Conservation (phyloP, 2,329 filamentous ascomycete species). For the Furcasterigmium furcatum region DNA sequence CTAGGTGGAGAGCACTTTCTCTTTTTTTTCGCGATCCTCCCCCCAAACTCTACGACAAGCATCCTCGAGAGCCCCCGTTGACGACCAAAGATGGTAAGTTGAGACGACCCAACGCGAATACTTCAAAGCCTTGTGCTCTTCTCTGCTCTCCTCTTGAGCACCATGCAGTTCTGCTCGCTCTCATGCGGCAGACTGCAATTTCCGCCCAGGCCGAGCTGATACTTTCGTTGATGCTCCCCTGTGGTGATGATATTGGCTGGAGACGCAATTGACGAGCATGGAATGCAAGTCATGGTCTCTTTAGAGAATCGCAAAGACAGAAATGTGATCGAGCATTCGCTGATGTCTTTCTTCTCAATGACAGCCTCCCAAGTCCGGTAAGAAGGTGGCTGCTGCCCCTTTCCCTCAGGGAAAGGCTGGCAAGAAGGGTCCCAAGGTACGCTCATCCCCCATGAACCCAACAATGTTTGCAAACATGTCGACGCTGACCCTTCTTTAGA, state of each 20-base stretch:
- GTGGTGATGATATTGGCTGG: slow-evolving; percentile 67
- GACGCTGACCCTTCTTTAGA: slow-evolving; percentile 53
- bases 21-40: slow-evolving; percentile 18
- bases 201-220: slow-evolving; percentile 39
- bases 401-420: slow-evolving; percentile 92
- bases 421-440: slow-evolving; percentile 97
- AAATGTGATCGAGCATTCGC: slow-evolving; percentile 74
- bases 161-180: slow-evolving; percentile 3
- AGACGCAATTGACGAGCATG: slow-evolving; percentile 48
- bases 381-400: slow-evolving; percentile 96
- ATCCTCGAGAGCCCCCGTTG: background rate
- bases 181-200: slow-evolving; percentile 29
- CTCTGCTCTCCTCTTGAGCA: slow-evolving; percentile 15
- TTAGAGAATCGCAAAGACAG: slow-evolving; percentile 90
- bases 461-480: background rate
- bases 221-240: slow-evolving; percentile 13
- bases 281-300: slow-evolving; percentile 63
- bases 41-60: background rate
- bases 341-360: slow-evolving; percentile 99
- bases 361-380: slow-evolving; percentile 98
- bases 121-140: slow-evolving; percentile 16
- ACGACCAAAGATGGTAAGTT: slow-evolving; percentile 3
- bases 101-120: slow-evolving; percentile 1
- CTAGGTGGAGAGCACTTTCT: slow-evolving; percentile 6
- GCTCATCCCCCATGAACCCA: slow-evolving; percentile 21